phyloP scores from a whole-genome alignment of 768 basidiomycete genomes.

The Hydnomerulius pinastri region DNA sequence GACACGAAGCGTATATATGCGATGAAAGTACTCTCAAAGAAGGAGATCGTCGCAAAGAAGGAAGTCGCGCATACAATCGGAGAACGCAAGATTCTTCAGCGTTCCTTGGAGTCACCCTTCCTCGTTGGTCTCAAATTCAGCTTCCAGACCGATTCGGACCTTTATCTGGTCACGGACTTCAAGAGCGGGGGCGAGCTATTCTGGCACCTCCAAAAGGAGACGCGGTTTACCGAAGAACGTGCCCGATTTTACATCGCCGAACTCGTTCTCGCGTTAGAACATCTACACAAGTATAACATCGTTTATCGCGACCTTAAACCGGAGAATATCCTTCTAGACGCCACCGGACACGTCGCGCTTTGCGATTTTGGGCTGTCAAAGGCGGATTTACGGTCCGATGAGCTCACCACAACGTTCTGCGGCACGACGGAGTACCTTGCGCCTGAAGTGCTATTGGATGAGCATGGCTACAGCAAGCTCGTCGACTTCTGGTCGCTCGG shows the following conservation, averaged over 20 bases:
- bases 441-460: constrained; percentile 97
- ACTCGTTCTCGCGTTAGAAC: constrained; percentile 91
- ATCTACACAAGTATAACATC: constrained; percentile 97
- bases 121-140: constrained; percentile 97
- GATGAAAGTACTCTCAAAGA: constrained; percentile 99
- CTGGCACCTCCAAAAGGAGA: constrained; percentile 97
- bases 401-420: constrained; percentile 99
- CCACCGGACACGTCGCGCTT: constrained; percentile 96
- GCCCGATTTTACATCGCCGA: constrained; percentile 98
- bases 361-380: constrained; percentile 99
- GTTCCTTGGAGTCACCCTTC: constrained; percentile 92
- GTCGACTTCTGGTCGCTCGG: constrained; percentile 99
- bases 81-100: constrained; percentile 97
- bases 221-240: constrained; percentile 88
- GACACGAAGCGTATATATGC: constrained; percentile 99
- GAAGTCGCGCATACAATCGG: constrained; percentile 99
- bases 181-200: constrained; percentile 98
- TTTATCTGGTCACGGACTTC: constrained; percentile 98
- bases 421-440: constrained; percentile 99
- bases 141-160: constrained; percentile 94
- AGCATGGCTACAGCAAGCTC: constrained; percentile 96
- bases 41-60: constrained; percentile 98
- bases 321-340: constrained; percentile 97
- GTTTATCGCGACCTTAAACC: constrained; percentile 97
- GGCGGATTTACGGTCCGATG: constrained; percentile 88